Percentiles rank a stretch among this genome's conserved stretches.
These are phyloP conservation scores for Neospora caninum DNA, from an alignment of 169 alveolate genomes.

Conservation along the genomic window DNA sequence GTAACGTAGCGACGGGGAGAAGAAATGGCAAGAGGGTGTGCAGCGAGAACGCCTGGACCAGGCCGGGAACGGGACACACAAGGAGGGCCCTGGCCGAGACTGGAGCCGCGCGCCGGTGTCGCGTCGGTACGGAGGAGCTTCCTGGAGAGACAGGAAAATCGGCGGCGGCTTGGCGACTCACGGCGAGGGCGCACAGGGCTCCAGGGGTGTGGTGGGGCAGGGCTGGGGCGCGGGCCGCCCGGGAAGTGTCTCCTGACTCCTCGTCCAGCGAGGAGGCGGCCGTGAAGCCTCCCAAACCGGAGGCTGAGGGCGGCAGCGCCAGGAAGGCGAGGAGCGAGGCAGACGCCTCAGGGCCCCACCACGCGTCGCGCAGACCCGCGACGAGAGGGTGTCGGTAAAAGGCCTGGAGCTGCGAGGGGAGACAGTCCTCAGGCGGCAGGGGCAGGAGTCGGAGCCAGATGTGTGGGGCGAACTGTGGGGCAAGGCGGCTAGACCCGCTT, in stretches of 20 bases:
- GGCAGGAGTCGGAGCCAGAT: conserved; percentile 47
- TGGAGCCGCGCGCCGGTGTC: background rate
- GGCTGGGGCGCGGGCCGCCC: background rate
- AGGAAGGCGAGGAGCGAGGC: background rate
- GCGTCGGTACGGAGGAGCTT: background rate
- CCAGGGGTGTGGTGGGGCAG: background rate
- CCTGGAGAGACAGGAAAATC: background rate
- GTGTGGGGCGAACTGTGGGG: background rate
- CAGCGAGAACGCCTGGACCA: background rate
- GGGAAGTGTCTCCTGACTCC: background rate
- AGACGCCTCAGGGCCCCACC: conserved; percentile 12
- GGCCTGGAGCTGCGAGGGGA: background rate
- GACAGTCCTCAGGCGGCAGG: conserved; percentile 20
- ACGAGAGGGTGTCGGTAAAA: conserved; percentile 26
- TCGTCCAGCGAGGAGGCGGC: background rate
- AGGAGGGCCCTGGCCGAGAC: background rate
- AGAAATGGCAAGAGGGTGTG: background rate
- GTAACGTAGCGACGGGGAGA: background rate
- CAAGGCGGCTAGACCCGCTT: background rate
- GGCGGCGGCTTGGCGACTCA: background rate
- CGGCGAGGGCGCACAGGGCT: background rate
- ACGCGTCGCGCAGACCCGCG: conserved; percentile 25
- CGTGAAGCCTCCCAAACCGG: background rate
- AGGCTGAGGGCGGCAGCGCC: conserved; percentile 7
- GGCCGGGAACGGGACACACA: background rate